Base-by-base conservation (phyloP, 2,329 filamentous ascomycete species). In the Verticillium dahliae region DNA sequence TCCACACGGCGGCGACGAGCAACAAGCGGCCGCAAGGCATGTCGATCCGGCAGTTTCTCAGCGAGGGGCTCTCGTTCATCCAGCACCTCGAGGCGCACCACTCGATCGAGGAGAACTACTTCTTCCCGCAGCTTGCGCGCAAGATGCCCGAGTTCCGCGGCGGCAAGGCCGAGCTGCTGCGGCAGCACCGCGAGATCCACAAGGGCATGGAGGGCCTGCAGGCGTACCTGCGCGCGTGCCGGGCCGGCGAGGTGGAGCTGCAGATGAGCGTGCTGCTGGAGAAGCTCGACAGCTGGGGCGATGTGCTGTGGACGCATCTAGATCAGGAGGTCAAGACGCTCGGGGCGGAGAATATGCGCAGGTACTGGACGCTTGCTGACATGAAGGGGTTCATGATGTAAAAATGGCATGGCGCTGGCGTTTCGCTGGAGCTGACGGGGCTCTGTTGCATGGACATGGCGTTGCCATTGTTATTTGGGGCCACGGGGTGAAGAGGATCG, bases 291-390 rank as follows among this genome's bases (percentile, higher is more conserved):
- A 74, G 74, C 4, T 97, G 93, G 85, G 90, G 90, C 11, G 79
- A 80, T 10, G 90, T 96, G 65, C 73, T 97, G 57, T 94, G 91
- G 90, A 79, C 78, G 69, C 92, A 97, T 80, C 76, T 97, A 63
- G 90, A 95, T 69, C 88, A 93, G 68, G 92, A 97, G 80, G 92
- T 97, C 7, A 78, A 81, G 73, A 84, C 90, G 66, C 74, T 97
- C 37, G 85, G 88, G 2, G 92, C 92, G 55, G 90, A 95, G 73
- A 96, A 94, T 72, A 96, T 97, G 92, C 82, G 91, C 67, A 85
- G 81, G 74, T 92, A 90, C 74, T 97, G 91, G 90, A 89, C 81
- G 0, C 67, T 86, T 63, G 85, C 90, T 56, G 92, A 97, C 80
- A 87, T 97, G 74, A 78, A 75, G 72, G 75, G 77, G 59, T 81